Evolutionary conservation across 305 asterid species (phyloP), one percentile per base, ranked within the genome.

Genomic region (Fraxinus albicans): DNA sequence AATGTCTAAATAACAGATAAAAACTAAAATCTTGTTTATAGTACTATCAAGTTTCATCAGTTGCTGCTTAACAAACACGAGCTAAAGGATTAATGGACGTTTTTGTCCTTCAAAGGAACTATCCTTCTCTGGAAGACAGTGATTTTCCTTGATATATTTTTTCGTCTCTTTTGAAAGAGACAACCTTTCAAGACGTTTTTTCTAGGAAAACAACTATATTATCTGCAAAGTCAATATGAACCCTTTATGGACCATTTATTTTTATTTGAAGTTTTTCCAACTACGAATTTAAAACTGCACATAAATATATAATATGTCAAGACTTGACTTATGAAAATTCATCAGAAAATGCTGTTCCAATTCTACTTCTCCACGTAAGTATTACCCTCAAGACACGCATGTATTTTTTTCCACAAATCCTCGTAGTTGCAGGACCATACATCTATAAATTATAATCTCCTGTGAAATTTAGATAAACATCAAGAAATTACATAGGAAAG

Each of bases 401-500:
- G 35, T 80, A 1, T 67, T 53, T 74, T 36, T 38, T 79, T 67
- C 77, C 76, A 38, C 63, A 38, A 38, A 21, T 58, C 35, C 5
- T 55, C 19, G 53, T 17, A 33, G 21, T 77, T 19, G 19, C 53
- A 36, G 17, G 77, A 25, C 77, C 19, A 8, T 1, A 78, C 73
- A 4, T 77, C 81, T 81, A 85, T 81, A 82, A 81, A 84, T 53
- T 15, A 8, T 17, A 17, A 77, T 79, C 76, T 29, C 77, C 55
- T 63, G 44, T 9, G 44, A 73, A 35, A 38, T 13, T 42, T 72
- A 44, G 38, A 12, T 6, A 81, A 17, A 73, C 47, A 25, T 21
- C 76, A 38, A 38, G 76, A 63, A 38, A 55, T 72, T 17, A n/a
- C 33, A 80, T 77, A 73, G 7, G 19, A 10, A 42, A 81, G 72